phyloP scores from a whole-genome alignment of 2,329 filamentous ascomycete species.

The Pseudogymnoascus sp. region DNA sequence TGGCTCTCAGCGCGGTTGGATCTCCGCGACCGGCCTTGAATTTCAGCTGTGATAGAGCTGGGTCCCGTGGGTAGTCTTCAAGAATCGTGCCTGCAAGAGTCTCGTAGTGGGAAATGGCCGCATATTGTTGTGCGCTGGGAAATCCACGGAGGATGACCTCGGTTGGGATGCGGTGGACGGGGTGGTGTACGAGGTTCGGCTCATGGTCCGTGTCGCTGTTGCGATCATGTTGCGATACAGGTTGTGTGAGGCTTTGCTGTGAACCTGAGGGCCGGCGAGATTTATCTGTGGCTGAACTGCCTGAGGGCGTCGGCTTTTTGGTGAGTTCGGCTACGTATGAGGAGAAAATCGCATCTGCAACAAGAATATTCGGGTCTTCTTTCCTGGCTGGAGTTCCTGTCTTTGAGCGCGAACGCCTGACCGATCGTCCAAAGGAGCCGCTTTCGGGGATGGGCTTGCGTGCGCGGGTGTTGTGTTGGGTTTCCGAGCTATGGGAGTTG shows the following conservation, averaged over 20 bases:
- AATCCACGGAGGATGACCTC: constrained; percentile 87
- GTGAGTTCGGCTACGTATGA: constrained; percentile 47
- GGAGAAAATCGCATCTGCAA: constrained; percentile 56
- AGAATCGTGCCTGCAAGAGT: constrained; percentile 78
- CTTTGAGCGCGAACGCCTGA: constrained; percentile 54
- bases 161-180: constrained; percentile 50
- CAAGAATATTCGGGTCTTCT: constrained; percentile 57
- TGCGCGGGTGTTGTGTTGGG: constrained; percentile 34
- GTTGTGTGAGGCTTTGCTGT: constrained; percentile 27
- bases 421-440: constrained; percentile 63
- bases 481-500: not conserved
- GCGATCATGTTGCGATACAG: constrained; percentile 22
- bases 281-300: constrained; percentile 24
- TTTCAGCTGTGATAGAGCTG: constrained; percentile 62
- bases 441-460: constrained; percentile 53
- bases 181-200: constrained; percentile 18
- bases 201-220: constrained; percentile 33
- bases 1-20: constrained; percentile 60
- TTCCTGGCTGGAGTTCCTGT: constrained; percentile 49
- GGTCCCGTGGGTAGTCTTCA: constrained; percentile 85
- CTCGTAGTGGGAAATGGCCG: constrained; percentile 84
- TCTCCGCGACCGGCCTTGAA: constrained; percentile 72
- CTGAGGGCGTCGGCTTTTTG: constrained; percentile 26
- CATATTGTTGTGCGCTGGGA: constrained; percentile 64
- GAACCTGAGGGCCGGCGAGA: constrained; percentile 24